Evolutionary conservation across 257 asterid species (phyloP), one percentile per base, ranked within the genome.

Genomic region (Scutellaria baicalensis): DNA sequence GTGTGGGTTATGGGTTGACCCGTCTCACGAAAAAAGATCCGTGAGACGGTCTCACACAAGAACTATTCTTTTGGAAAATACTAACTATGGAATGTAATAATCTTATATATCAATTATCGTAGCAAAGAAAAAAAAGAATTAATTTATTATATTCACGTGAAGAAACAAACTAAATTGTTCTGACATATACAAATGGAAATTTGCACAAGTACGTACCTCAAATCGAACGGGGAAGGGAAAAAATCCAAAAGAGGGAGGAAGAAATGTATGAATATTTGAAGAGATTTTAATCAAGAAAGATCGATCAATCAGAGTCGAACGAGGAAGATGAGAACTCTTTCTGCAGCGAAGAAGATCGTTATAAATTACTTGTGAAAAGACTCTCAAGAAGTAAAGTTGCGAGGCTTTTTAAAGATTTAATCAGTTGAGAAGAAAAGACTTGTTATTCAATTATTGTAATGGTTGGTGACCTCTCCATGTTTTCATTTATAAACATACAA

Each of bases 381-480:
- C 14, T 60, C 18, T 45, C 51, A 16, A 72, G 68, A 38, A 70
- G n/a, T 33, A 61, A 40, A 17, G 27, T 47, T n/a, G 47, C 47
- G 7, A 50, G 69, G 81, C 44, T 61, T 69, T 49, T 49, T 40
- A 58, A 78, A 42, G 73, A 54, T 57, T 64, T 14, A 35, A 67
- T 54, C 36, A 31, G 54, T 56, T 40, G 50, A 47, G 57, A 52
- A 58, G 52, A 35, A 49, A 48, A 68, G 64, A 68, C 79, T 51
- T 79, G 74, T 45, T 48, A 59, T 49, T 61, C 51, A 77, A 80
- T 71, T 61, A 72, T 71, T 78, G 70, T 56, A 38, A 60, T 59
- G 78, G 79, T 84, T 84, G 88, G 85, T 84, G 73, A 78, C 73
- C 83, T 80, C 77, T 80, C 84, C 60, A 80, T 77, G 75, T 77